A percentile compares a stretch with the other conserved stretches of the same genome.
These are phyloP conservation scores for Pelargonium citronellum DNA, from an alignment of 441 rosid genomes.

Conservation along the genomic window DNA sequence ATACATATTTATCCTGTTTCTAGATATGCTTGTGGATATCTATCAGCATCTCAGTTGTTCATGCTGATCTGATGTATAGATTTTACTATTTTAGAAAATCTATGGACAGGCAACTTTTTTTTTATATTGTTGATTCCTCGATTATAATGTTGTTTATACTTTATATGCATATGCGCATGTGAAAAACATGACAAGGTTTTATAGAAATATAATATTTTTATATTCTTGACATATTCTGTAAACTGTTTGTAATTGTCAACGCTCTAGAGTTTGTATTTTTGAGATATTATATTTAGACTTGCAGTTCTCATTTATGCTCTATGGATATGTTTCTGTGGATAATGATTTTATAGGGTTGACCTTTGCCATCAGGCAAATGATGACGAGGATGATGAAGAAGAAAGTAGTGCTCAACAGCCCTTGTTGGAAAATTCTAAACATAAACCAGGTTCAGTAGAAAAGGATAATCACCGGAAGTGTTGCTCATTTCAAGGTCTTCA, in stretches of 20 bases:
- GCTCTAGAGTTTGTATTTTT: background rate
- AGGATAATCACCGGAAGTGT: slow-evolving; percentile 35
- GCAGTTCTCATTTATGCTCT: slow-evolving; percentile 21
- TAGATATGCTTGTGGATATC: too few species aligned
- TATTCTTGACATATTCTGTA: slow-evolving; percentile 8
- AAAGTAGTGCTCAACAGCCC: slow-evolving; percentile 32
- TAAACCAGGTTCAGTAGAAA: slow-evolving; percentile 31
- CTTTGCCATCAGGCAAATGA: slow-evolving; percentile 87
- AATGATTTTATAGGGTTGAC: slow-evolving; percentile 60
- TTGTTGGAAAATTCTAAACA: slow-evolving; percentile 37
- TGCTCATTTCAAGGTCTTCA: slow-evolving; percentile 43
- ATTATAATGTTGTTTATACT: too few species aligned
- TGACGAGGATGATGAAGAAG: slow-evolving; percentile 37
- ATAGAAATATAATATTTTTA: background rate
- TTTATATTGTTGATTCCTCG: too few species aligned
- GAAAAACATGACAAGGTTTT: too few species aligned
- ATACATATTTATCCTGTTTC: too few species aligned
- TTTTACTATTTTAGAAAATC: too few species aligned
- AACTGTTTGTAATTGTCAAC: background rate
- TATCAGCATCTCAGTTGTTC: too few species aligned
- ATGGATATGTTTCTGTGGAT: slow-evolving; percentile 27
- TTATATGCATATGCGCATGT: too few species aligned
- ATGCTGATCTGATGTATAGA: too few species aligned
- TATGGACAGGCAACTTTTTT: too few species aligned
- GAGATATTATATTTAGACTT: slow-evolving; percentile 16